Evolutionary conservation across 306 rosid genomes (phyloP), one percentile per base, ranked within the genome.

Genomic region (Biancaea sappan): DNA sequence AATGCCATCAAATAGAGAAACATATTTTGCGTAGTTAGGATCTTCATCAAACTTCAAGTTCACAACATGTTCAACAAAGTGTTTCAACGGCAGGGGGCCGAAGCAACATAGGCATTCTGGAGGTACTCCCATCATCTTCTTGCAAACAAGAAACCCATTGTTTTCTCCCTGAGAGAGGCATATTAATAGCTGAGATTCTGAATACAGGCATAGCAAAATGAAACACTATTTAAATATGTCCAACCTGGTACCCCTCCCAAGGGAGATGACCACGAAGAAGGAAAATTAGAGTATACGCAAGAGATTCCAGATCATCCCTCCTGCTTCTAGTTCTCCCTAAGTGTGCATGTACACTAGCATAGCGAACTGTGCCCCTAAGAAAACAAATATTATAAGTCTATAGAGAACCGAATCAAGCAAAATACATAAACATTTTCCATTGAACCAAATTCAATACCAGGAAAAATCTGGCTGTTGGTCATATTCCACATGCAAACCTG

Each of bases 381-480:
- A 74, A 15, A 16, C 63, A 44, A 65, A 82, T 9, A 35, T 41
- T 10, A 70, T 6, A 43, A 57, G 28, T 26, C 40, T 48, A 16
- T 51, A 38, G 19, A n/a, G 48, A 71, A 63, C 54, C 58, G 29
- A 60, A 25, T 37, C 63, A 31, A 69, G 37, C 58, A 74, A 79
- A 46, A 48, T 50, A 41, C 73, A 53, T 19, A 37, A 71, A 37
- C 34, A 74, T 60, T 68, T 43, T 50, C 41, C 29, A 5, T 4
- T 14, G 11, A 66, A 51, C 63, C 74, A 73, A 62, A 66, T 48
- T 69, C 19, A 61, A 76, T 80, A 93, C 98, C 98, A 87, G 80
- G 91, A 93, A 78, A 87, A 89, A 78, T 93, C 98, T 10, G 96
- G 98, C 71, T 91, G 86, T 84, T 93, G 98, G 87, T 93, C 98